Percentiles rank a stretch among this genome's conserved stretches.
Evolutionary conservation across 2,329 filamentous ascomycete genomes (phyloP).

Genomic region (Cercospora zeae-maydis): DNA sequence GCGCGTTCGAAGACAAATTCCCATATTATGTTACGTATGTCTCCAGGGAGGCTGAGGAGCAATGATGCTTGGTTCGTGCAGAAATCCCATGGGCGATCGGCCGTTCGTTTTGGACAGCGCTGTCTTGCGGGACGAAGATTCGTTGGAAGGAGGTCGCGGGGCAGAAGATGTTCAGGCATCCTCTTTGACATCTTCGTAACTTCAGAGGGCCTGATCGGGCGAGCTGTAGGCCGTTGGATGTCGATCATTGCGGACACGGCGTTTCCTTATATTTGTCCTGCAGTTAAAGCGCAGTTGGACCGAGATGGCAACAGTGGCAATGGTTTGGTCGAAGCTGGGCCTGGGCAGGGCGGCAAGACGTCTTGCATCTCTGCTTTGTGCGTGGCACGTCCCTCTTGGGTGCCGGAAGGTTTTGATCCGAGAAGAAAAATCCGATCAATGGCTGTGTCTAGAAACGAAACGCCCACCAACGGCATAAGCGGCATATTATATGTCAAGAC

Average conservation of each 20-base stretch:
- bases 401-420: background rate
- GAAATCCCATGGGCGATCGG: background rate
- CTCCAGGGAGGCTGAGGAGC: slow-evolving; percentile 16
- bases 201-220: background rate
- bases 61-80: background rate
- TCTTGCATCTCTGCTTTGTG: slow-evolving; percentile 14
- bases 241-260: background rate
- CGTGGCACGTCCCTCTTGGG: background rate
- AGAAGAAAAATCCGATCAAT: background rate
- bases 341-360: slow-evolving; percentile 19
- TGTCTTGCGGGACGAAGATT: background rate
- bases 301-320: slow-evolving; percentile 16
- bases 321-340: slow-evolving; percentile 20
- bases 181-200: background rate
- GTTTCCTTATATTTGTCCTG: background rate
- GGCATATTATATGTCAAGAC: slow-evolving; percentile 8
- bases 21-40: slow-evolving; percentile 23
- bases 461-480: background rate
- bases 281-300: background rate
- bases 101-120: background rate
- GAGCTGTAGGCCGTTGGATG: background rate
- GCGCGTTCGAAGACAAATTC: slow-evolving; percentile 13
- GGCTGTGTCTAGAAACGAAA: background rate
- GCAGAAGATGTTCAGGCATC: background rate
- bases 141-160: background rate